A percentile compares a stretch with the other conserved stretches of the same genome.
phyloP scores from a whole-genome alignment of 768 basidiomycete species.

The Boletus huronensis region DNA sequence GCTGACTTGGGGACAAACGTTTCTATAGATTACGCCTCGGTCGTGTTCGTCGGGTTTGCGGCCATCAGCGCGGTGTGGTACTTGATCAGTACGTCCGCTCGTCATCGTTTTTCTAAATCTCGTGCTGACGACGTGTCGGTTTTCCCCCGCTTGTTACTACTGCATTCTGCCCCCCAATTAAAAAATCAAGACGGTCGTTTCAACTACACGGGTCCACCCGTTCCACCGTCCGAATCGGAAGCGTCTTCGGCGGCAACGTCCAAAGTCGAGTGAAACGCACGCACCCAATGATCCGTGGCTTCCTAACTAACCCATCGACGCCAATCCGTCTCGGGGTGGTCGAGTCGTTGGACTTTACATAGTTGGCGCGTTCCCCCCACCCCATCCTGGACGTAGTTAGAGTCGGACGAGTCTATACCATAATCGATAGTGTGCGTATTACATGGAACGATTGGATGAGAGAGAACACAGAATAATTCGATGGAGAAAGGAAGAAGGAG shows the following conservation, averaged over 20 bases:
- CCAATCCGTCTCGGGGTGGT: neutral
- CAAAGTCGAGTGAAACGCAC: conserved; percentile 8
- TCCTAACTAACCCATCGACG: no score
- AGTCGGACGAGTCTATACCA: neutral
- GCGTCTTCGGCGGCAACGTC: neutral
- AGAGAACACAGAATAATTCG: neutral
- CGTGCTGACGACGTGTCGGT: neutral
- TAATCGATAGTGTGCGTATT: neutral
- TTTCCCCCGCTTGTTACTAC: neutral
- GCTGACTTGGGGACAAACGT: neutral
- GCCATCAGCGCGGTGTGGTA: conserved; percentile 61
- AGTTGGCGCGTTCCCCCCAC: no score
- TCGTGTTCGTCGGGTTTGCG: conserved; percentile 63
- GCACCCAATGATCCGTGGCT: neutral
- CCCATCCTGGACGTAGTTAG: no score
- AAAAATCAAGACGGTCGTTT: conserved; percentile 41
- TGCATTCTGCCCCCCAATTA: no score
- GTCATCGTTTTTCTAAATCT: neutral
- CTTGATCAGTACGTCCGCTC: conserved; percentile 42
- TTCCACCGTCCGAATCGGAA: conserved; percentile 19
- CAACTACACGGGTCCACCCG: conserved; percentile 44
- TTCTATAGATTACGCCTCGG: conserved; percentile 59
- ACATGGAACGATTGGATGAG: neutral
- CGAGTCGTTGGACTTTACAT: neutral
- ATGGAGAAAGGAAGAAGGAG: neutral